Conservation (phyloP, 1,284 basidiomycete genomes). For the Pisolithus thermaeus region DNA sequence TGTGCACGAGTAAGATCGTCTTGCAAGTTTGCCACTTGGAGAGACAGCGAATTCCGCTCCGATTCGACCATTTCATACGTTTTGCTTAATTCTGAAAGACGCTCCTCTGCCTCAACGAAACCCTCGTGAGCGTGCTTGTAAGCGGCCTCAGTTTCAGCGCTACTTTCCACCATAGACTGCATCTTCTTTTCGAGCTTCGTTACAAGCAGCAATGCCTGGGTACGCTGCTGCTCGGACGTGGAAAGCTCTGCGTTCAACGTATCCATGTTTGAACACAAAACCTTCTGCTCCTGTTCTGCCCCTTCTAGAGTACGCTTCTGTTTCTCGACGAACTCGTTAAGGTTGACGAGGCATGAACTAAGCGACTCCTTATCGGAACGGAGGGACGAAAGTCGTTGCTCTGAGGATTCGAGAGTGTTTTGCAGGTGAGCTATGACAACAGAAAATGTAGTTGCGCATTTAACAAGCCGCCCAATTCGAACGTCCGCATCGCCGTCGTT, state of each 20-base stretch:
- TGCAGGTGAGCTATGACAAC: slow-evolving; percentile 35
- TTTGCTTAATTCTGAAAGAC: slow-evolving; percentile 36
- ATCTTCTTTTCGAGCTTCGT: slow-evolving; percentile 27
- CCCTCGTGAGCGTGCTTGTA: slow-evolving; percentile 33
- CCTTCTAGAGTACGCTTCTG: slow-evolving; percentile 8
- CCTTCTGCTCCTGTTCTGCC: slow-evolving; percentile 7
- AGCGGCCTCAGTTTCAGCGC: slow-evolving; percentile 27
- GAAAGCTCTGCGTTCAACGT: slow-evolving; percentile 13
- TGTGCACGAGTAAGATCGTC: slow-evolving; percentile 48
- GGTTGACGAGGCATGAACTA: slow-evolving; percentile 12
- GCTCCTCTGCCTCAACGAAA: slow-evolving; percentile 16
- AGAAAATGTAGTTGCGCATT: slow-evolving; percentile 27
- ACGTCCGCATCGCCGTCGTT: neutral
- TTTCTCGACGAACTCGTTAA: slow-evolving; percentile 13
- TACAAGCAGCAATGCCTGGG: slow-evolving; percentile 12
- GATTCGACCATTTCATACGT: slow-evolving; percentile 50
- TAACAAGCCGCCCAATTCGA: slow-evolving; percentile 28
- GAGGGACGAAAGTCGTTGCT: slow-evolving; percentile 10
- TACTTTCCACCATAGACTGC: slow-evolving; percentile 24
- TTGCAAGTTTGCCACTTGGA: slow-evolving; percentile 58
- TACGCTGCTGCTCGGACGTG: slow-evolving; percentile 14
- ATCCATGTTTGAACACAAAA: slow-evolving; percentile 15
- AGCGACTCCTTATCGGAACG: slow-evolving; percentile 11
- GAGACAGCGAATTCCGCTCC: slow-evolving; percentile 53
- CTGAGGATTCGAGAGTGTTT: slow-evolving; percentile 22